Base-by-base conservation (phyloP, 805 yeast genomes). In the Ogataea zsoltii region DNA sequence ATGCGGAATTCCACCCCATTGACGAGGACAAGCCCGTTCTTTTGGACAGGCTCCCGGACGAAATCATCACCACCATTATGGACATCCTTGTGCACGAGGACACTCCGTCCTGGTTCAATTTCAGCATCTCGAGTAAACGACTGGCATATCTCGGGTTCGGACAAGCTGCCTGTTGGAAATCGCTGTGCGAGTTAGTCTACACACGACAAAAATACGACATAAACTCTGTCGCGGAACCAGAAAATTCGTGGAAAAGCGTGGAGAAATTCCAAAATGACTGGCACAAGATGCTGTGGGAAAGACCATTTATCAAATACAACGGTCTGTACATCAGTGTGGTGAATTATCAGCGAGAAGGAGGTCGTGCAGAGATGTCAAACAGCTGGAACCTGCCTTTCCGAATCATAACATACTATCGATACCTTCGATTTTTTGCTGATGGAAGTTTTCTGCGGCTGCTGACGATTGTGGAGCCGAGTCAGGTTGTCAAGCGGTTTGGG, bases 291-390 rank as follows among this genome's bases (percentile, higher is more conserved):
- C 69, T 80, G 33, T 56, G 64, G 34, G 75, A 77, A 30, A 69
- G 96, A 32, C 97, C 97, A 0, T 85, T 83, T 56, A 56, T 91
- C 28, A 85, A 92, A 57, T 88, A 79, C 62, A 72, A 80, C 43
- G 99, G 99, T 1, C 75, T 89, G 15, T 92, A 92, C 56, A 86
- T 92, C 17, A 83, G 96, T 56, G 86, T 83, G 15, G 87, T 91
- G 41, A 86, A 86, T 49, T 91, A 90, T 65, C 78, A 85, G 54
- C 76, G 96, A 44, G 89, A 87, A 57, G 97, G 97, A 30, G 84
- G 87, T 2, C 75, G 82, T 41, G 76, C 80, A 7, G 87, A 80
- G 52, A 77, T 82, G 36, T 78, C 87, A 1, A 71, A 72, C 25
- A 75, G 86, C 5, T 81, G 94, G 85, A 65, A 75, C 35, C 80